Percentiles rank a stretch among this genome's conserved stretches.
Evolutionary conservation across 371 early-diverging fungal species (phyloP).

Genomic region (Conidiobolus incongruus): DNA sequence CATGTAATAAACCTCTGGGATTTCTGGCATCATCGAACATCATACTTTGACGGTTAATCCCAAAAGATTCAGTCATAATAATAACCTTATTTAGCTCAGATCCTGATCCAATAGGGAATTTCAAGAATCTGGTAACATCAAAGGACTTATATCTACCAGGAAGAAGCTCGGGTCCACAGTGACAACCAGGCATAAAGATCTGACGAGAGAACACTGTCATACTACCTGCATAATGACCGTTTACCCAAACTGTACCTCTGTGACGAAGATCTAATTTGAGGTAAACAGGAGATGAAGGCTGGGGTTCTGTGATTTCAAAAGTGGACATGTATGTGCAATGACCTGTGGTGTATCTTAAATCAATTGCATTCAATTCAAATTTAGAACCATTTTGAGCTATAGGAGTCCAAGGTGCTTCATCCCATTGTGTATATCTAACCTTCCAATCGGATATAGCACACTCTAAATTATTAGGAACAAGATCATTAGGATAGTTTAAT

Average conservation of each 20-base stretch:
- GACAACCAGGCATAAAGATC: constrained; percentile 30
- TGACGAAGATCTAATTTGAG: constrained; percentile 44
- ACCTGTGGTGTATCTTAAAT: constrained; percentile 34
- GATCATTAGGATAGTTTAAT: background rate
- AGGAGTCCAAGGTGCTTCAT: constrained; percentile 16
- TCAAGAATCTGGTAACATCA: no score
- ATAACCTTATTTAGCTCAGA: constrained; percentile 26
- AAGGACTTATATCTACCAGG: constrained; percentile 7
- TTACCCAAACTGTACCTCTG: constrained; percentile 39
- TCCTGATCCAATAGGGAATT: background rate
- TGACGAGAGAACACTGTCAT: constrained; percentile 52
- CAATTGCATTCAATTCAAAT: constrained; percentile 17
- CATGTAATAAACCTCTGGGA: constrained; percentile 46
- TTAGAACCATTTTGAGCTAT: constrained; percentile 8
- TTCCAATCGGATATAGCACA: constrained; percentile 7
- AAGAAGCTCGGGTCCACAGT: constrained; percentile 47
- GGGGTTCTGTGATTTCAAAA: constrained; percentile 6
- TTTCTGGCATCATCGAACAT: constrained; percentile 54
- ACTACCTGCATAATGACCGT: constrained; percentile 42
- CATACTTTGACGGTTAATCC: constrained; percentile 44
- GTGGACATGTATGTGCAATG: constrained; percentile 32
- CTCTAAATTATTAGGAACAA: background rate
- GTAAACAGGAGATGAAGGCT: constrained; percentile 3
- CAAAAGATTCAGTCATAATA: constrained; percentile 53
- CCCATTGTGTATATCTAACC: constrained; percentile 12